phyloP scores from a whole-genome alignment of 2,329 filamentous ascomycete species.

The Fusarium drepaniforme region DNA sequence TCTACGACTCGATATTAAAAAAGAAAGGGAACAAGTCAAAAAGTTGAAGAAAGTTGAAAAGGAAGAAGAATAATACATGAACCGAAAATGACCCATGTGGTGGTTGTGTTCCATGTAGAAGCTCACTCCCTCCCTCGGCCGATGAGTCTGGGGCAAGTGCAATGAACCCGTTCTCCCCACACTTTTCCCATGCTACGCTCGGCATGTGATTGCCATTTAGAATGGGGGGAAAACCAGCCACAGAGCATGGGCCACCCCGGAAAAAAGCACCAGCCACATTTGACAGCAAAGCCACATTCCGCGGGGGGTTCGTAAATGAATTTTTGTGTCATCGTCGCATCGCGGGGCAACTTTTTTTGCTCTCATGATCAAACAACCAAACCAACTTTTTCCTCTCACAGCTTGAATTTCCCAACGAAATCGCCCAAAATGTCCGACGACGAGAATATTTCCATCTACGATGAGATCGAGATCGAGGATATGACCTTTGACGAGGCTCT shows the following conservation, averaged over 20 bases:
- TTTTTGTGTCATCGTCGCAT: constrained; percentile 34
- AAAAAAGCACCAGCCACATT: constrained; percentile 21
- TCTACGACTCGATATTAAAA: neutral
- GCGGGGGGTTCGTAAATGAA: constrained; percentile 19
- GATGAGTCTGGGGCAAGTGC: constrained; percentile 43
- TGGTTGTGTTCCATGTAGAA: constrained; percentile 28
- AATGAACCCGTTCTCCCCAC: constrained; percentile 39
- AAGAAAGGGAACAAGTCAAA: neutral
- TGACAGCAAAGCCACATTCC: constrained; percentile 29
- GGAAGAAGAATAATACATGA: constrained; percentile 23
- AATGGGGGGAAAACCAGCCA: constrained; percentile 19
- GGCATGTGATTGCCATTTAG: constrained; percentile 45
- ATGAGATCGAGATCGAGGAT: constrained; percentile 99
- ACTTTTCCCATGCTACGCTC: constrained; percentile 32
- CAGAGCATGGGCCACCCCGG: neutral
- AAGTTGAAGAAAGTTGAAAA: constrained; percentile 1
- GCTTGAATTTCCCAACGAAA: neutral
- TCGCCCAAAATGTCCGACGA: constrained; percentile 69
- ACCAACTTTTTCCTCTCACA: neutral
- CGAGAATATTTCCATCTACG: constrained; percentile 81
- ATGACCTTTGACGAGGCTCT: constrained; percentile 89
- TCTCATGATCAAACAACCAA: constrained; percentile 1
- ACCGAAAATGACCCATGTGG: constrained; percentile 24
- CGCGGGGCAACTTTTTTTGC: constrained; percentile 43
- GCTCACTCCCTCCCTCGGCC: constrained; percentile 42